Base-by-base conservation (phyloP, 306 rosid species). In the Glycyrrhiza uralensis region DNA sequence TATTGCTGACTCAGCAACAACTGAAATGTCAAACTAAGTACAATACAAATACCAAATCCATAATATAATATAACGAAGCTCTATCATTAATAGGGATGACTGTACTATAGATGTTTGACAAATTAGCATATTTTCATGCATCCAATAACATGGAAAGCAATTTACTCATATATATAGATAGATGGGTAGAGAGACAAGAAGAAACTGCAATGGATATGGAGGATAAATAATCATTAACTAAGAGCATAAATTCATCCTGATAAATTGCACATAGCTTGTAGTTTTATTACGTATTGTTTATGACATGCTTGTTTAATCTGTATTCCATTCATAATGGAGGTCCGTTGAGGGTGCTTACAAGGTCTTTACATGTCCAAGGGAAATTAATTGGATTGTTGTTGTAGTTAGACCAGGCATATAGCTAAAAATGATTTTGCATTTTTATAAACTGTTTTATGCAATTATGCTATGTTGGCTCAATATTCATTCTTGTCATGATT, bases 401-500 rank as follows among this genome's bases (percentile, higher is more conserved):
- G 26, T 42, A 30, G 51, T 66, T 55, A 76, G 18, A 44, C 41
- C 32, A 33, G 15, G 9, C 55, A 15, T 45, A 12, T 47, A 18
- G 38, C 18, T 62, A 15, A 71, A 22, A 20, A 13, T 50, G 33
- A 12, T 3, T 63, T 47, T 23, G 11, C 20, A 6, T 63, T 38
- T 58, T 33, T 41, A 7, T 14, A 42, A 22, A 54, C 33, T 5
- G 20, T 47, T 3, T 18, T 30, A 17, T n/a, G 50, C 33, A 18
- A 49, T 72, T 55, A 35, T 56, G 58, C 70, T 56, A 19, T 41
- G 15, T 18, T 45, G 22, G 30, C 29, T 63, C 30, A 67, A 32
- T 56, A 12, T 54, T 54, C 35, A 23, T 45, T 55, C 66, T 29
- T 76, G 62, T 66, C 52, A 49, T 72, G 49, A 59, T 76, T 42